These are phyloP conservation scores for Pseudogymnoascus sp. DNA, from an alignment of 2,329 filamentous ascomycete genomes.

Conservation along the genomic window DNA sequence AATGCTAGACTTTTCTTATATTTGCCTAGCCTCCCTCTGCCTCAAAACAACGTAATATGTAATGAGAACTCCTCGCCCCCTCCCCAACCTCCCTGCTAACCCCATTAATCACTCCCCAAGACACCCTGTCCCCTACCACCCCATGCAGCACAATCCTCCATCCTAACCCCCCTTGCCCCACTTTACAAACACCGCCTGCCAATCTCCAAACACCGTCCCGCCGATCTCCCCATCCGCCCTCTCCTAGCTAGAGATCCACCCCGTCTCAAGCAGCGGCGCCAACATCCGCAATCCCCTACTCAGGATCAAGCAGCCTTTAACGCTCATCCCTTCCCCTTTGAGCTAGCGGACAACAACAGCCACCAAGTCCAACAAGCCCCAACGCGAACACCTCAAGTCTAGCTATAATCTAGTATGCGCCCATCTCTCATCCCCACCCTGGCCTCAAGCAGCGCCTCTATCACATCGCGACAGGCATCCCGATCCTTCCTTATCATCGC, in stretches of 20 bases:
- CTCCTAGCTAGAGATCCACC: conserved; percentile 41
- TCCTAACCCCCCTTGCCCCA: conserved; percentile 54
- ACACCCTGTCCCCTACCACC: too few species aligned
- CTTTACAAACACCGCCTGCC: too few species aligned
- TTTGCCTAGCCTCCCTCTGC: too few species aligned
- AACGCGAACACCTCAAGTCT: conserved; percentile 67
- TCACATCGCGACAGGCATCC: conserved; percentile 56
- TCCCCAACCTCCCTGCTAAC: too few species aligned
- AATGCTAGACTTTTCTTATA: too few species aligned
- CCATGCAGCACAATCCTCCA: too few species aligned
- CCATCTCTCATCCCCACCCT: conserved; percentile 57
- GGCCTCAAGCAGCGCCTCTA: conserved; percentile 59
- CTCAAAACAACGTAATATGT: too few species aligned
- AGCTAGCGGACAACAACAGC: conserved; percentile 45
- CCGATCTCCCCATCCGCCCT: conserved; percentile 48
- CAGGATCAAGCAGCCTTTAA: conserved; percentile 44
- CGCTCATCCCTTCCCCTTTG: conserved; percentile 33
- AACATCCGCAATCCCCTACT: conserved; percentile 59
- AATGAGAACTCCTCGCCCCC: too few species aligned
- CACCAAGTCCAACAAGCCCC: conserved; percentile 61
- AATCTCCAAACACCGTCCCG: conserved; percentile 52
- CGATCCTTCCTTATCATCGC: conserved; percentile 62
- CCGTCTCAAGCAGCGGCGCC: conserved; percentile 44
- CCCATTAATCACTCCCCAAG: too few species aligned
- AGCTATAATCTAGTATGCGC: conserved; percentile 65